A percentile compares a stretch with the other conserved stretches of the same genome.
Conservation (phyloP, 148 eudicot genomes). For the Silene latifolia region DNA sequence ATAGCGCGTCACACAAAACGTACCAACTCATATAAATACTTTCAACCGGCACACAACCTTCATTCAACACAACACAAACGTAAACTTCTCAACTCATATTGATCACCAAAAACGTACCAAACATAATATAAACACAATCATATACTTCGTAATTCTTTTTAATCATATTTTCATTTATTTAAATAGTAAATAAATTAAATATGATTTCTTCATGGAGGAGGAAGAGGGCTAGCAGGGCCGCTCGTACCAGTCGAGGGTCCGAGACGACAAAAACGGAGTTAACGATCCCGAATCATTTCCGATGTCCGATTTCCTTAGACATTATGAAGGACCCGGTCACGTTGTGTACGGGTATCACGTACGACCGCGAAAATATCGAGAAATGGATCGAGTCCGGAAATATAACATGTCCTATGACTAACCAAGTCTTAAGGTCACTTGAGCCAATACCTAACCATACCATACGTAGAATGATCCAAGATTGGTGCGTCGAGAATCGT, state of each 20-base stretch:
- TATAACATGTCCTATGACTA: conserved; percentile 69
- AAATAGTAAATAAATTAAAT: conserved; percentile 25
- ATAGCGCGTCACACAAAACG: conserved; percentile 9
- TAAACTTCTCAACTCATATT: conserved; percentile 1
- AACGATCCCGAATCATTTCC: conserved; percentile 55
- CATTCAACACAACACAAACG: conserved; percentile 14
- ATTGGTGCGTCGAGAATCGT: conserved; percentile 74
- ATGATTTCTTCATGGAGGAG: conserved; percentile 54
- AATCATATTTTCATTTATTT: neutral
- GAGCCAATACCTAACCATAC: conserved; percentile 79
- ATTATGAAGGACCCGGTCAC: conserved; percentile 94
- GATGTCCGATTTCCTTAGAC: conserved; percentile 81
- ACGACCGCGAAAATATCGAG: conserved; percentile 78
- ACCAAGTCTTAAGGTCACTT: conserved; percentile 38
- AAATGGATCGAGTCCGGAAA: conserved; percentile 73
- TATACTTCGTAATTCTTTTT: too few species aligned
- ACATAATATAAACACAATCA: neutral
- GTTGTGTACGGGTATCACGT: conserved; percentile 71
- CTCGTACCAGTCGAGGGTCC: neutral
- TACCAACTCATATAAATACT: conserved; percentile 23
- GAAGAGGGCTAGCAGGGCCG: conserved; percentile 28
- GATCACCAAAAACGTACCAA: conserved; percentile 20
- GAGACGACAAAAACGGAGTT: conserved; percentile 33
- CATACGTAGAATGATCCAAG: conserved; percentile 75
- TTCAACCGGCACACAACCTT: neutral